Evolutionary conservation across 1,284 basidiomycete genomes (phyloP).

Genomic region (Rhodotorula sp.): DNA sequence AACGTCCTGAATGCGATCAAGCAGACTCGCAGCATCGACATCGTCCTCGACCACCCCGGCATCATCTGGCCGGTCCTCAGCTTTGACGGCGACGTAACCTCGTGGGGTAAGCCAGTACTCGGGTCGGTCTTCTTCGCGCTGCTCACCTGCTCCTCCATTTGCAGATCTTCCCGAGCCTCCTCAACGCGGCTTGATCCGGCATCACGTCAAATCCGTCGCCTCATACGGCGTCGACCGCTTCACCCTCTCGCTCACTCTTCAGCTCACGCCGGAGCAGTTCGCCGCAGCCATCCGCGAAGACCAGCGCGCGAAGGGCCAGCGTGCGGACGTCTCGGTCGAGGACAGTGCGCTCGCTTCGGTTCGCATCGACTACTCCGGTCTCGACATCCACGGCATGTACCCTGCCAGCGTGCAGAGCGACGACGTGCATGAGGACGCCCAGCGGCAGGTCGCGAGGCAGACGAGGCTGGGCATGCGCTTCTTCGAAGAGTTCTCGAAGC

Average conservation of each 20-base stretch:
- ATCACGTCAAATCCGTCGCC: conserved; percentile 87
- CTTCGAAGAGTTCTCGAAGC: conserved; percentile 36
- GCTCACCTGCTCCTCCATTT: too few relatives aligned
- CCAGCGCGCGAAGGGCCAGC: conserved; percentile 43
- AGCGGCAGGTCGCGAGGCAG: conserved; percentile 4
- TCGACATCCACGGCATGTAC: conserved; percentile 51
- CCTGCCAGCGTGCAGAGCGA: conserved; percentile 26
- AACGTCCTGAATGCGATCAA: conserved; percentile 60
- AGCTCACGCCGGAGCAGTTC: conserved; percentile 52
- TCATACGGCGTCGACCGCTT: conserved; percentile 73
- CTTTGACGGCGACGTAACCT: conserved; percentile 85
- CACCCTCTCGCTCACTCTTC: conserved; percentile 68
- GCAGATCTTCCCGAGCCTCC: conserved; percentile 58
- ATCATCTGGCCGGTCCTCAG: conserved; percentile 89
- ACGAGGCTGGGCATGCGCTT: conserved; percentile 41
- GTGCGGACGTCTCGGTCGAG: conserved; percentile 26
- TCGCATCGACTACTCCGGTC: conserved; percentile 72
- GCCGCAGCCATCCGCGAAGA: conserved; percentile 42
- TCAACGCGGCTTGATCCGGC: conserved; percentile 62
- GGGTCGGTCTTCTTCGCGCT: not conserved
- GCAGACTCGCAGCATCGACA: conserved; percentile 68
- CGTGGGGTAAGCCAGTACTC: conserved; percentile 60
- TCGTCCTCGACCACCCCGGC: conserved; percentile 76
- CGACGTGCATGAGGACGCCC: conserved; percentile 16
- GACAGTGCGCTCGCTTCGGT: conserved; percentile 65